phyloP scores from a whole-genome alignment of 139 green algal species.

The Chlamydomonas schloesseri region DNA sequence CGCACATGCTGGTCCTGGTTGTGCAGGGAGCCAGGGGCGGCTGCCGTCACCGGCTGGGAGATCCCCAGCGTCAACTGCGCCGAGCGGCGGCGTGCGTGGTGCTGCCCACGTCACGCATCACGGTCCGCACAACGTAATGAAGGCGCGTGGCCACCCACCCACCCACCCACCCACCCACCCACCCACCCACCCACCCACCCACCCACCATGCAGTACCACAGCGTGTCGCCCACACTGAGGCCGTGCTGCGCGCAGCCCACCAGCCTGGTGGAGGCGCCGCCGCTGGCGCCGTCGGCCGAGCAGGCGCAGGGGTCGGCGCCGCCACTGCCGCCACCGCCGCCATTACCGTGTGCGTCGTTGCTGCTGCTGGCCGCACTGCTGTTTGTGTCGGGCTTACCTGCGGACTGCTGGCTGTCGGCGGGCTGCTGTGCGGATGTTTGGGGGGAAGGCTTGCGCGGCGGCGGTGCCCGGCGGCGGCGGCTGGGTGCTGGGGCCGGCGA shows the following conservation, averaged over 20 bases:
- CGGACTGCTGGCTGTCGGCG: background rate
- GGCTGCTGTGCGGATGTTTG: background rate
- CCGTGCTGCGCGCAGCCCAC: constrained; percentile 31
- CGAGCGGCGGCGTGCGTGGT: too few relatives aligned
- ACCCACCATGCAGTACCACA: background rate
- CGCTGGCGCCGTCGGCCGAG: constrained; percentile 9
- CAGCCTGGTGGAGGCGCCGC: background rate
- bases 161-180: background rate
- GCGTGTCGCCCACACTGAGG: background rate
- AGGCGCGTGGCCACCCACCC: too few relatives aligned
- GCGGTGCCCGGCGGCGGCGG: too few relatives aligned
- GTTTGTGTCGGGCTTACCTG: too few relatives aligned
- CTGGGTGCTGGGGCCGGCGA: background rate
- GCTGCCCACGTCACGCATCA: too few relatives aligned
- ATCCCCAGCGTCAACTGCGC: too few relatives aligned
- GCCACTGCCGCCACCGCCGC: background rate
- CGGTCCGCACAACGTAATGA: too few relatives aligned
- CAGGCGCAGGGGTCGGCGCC: constrained; percentile 11
- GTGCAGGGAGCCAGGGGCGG: too few relatives aligned
- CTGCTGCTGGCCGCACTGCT: too few relatives aligned
- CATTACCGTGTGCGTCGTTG: background rate
- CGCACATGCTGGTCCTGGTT: too few relatives aligned
- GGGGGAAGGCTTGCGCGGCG: background rate
- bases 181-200: too few relatives aligned
- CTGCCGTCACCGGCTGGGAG: too few relatives aligned